Percentiles rank a stretch among this genome's conserved stretches.
Conservation (phyloP, 768 basidiomycete genomes). For the Bullera alba region DNA sequence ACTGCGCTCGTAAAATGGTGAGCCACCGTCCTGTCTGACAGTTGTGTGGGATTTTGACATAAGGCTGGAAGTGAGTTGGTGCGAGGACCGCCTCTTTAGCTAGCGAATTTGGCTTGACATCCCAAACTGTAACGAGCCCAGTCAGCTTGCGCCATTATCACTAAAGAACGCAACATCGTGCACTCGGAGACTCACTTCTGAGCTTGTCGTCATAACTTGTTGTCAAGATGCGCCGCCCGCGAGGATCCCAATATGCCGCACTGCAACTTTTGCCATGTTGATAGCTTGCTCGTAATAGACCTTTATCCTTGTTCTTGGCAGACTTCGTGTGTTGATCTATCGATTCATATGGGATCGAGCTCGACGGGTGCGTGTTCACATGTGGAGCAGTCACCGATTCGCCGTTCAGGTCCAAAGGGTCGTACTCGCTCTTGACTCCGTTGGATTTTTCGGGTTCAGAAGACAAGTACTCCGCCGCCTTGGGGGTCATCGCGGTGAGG, state of each 20-base stretch:
- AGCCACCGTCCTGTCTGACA: constrained; percentile 49
- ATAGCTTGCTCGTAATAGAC: constrained; percentile 25
- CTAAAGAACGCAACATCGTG: neutral
- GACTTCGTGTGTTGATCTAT: constrained; percentile 14
- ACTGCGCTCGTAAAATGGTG: constrained; percentile 49
- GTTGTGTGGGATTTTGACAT: constrained; percentile 42
- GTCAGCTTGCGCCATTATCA: neutral
- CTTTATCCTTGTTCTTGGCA: constrained; percentile 26
- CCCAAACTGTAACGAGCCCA: constrained; percentile 22
- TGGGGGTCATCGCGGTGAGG: constrained; percentile 18
- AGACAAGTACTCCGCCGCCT: neutral
- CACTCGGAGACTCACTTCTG: constrained; percentile 32
- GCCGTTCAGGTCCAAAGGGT: constrained; percentile 3
- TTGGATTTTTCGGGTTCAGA: constrained; percentile 1
- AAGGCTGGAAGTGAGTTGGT: constrained; percentile 22
- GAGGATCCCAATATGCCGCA: constrained; percentile 49
- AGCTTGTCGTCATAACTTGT: constrained; percentile 49
- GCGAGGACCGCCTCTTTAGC: constrained; percentile 16
- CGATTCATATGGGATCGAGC: constrained; percentile 13
- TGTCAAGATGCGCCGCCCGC: constrained; percentile 44
- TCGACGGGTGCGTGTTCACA: constrained; percentile 15
- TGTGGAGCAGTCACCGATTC: neutral
- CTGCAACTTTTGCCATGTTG: constrained; percentile 44
- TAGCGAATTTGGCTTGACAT: constrained; percentile 31
- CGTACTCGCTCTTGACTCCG: too few species aligned